Evolutionary conservation across 768 basidiomycete genomes (phyloP), one percentile per base, ranked within the genome.

Genomic region (Chalciporus chontae): DNA sequence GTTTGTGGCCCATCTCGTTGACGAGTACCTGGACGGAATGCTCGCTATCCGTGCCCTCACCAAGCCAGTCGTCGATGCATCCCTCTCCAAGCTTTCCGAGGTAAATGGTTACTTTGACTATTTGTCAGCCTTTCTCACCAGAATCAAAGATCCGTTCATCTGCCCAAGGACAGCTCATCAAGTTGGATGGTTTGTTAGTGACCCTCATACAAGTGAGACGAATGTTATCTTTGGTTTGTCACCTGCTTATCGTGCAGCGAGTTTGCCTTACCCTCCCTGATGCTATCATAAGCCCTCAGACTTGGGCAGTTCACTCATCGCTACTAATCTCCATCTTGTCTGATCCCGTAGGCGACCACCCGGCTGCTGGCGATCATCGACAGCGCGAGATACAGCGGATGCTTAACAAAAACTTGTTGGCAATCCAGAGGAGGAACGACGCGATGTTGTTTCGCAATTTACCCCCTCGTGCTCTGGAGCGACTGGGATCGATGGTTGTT

Each of bases 1-100:
- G 3, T 91, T 93, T 61, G 69, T 91, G 11, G 79, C 78, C 23
- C 78, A 84, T 43, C 69, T 93, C n/a, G 80, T 78, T 6, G 87
- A 92, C 57, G 89, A 91, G 63, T 92, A 91, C 64, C 67, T 90
- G 5, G 80, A 83, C 40, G 87, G 81, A 18, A 78, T 92, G 64
- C 65, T 84, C 13, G 68, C 69, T 14, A 83, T 76, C 56, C 80
- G 88, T n/a, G 79, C 87, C 0, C 71, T 92, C 43, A 73, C 83
- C 11, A 78, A 76, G 24, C 87, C 84, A 3, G 80, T 92, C 52
- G 75, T 80, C 0, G 86, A 90, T n/a, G 81, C 84, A 5, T 90
- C 82, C 53, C 61, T 90, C 27, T 63, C 64, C 37, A 87, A 85
- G 63, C 64, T 90, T 29, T 69, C 73, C 4, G 90, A 92, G 77